phyloP scores from a whole-genome alignment of 2,329 filamentous ascomycete species.

The Emergomyces africanus region DNA sequence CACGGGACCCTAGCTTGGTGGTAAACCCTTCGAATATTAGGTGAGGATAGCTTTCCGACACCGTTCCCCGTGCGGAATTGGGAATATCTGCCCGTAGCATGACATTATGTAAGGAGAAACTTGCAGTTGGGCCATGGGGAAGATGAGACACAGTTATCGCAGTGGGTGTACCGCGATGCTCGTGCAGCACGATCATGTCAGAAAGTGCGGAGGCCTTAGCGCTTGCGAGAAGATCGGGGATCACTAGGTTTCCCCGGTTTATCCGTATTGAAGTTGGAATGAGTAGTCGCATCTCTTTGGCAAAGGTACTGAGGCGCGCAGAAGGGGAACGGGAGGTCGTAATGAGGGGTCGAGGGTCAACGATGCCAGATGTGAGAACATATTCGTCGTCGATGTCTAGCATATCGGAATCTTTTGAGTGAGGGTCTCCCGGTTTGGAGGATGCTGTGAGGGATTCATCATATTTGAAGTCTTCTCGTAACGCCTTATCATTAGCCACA shows the following conservation, averaged over 20 bases:
- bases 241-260: constrained; percentile 81
- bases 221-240: constrained; percentile 72
- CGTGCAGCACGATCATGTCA: constrained; percentile 78
- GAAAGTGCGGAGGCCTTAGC: constrained; percentile 68
- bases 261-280: constrained; percentile 76
- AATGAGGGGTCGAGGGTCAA: constrained; percentile 78
- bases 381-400: constrained; percentile 86
- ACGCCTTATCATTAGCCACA: constrained; percentile 72
- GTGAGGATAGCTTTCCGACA: constrained; percentile 86
- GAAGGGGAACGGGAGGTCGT: constrained; percentile 85
- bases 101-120: constrained; percentile 85
- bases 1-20: constrained; percentile 63
- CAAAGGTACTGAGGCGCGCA: constrained; percentile 72
- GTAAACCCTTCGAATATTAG: constrained; percentile 92
- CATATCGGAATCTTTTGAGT: constrained; percentile 73
- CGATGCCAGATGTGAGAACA: constrained; percentile 73
- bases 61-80: constrained; percentile 71
- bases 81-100: constrained; percentile 88
- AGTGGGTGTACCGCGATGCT: constrained; percentile 85
- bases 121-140: constrained; percentile 76
- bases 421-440: constrained; percentile 51
- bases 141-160: constrained; percentile 79
- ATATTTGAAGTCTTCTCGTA: constrained; percentile 84
- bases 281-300: constrained; percentile 77
- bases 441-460: constrained; percentile 65